These are phyloP conservation scores for Coemansia sp. DNA, from an alignment of 192 early-diverging fungal species.

Conservation along the genomic window DNA sequence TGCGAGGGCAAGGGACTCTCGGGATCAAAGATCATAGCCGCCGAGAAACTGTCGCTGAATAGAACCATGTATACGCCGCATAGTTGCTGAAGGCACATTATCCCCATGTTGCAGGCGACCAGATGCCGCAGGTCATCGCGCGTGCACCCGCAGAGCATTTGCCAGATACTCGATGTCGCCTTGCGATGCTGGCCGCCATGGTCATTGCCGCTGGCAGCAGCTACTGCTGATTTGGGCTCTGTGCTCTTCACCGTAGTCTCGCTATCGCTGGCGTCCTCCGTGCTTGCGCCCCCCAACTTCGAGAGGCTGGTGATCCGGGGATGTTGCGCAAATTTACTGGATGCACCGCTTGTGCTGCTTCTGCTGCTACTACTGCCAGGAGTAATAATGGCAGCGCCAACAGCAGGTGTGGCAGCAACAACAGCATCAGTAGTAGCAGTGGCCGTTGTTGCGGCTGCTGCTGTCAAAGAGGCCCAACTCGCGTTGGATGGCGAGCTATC, in stretches of 20 bases:
- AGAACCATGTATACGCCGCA: slow-evolving; percentile 72
- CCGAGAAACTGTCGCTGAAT: slow-evolving; percentile 66
- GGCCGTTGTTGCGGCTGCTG: too few species aligned
- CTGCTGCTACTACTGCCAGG: too few species aligned
- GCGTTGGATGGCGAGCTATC: slow-evolving; percentile 1
- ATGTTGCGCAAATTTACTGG: not conserved
- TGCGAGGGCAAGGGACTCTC: slow-evolving; percentile 42
- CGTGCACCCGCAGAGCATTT: slow-evolving; percentile 34
- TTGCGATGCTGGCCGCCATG: not conserved
- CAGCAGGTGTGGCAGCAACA: too few species aligned
- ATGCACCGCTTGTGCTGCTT: too few species aligned
- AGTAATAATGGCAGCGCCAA: not conserved
- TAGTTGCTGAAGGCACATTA: slow-evolving; percentile 74
- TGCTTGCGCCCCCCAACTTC: not conserved
- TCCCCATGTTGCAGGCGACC: slow-evolving; percentile 55
- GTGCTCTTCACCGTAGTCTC: slow-evolving; percentile 18
- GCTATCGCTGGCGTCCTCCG: slow-evolving; percentile 18
- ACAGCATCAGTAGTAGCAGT: too few species aligned
- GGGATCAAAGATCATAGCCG: slow-evolving; percentile 59
- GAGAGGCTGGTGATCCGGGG: not conserved
- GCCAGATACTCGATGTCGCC: slow-evolving; percentile 13
- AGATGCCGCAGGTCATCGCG: slow-evolving; percentile 49
- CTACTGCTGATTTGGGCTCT: not conserved
- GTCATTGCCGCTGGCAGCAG: not conserved
- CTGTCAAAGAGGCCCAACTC: not conserved